These are phyloP conservation scores for Pistacia vera DNA, from an alignment of 345 rosid genomes.

Conservation along the genomic window DNA sequence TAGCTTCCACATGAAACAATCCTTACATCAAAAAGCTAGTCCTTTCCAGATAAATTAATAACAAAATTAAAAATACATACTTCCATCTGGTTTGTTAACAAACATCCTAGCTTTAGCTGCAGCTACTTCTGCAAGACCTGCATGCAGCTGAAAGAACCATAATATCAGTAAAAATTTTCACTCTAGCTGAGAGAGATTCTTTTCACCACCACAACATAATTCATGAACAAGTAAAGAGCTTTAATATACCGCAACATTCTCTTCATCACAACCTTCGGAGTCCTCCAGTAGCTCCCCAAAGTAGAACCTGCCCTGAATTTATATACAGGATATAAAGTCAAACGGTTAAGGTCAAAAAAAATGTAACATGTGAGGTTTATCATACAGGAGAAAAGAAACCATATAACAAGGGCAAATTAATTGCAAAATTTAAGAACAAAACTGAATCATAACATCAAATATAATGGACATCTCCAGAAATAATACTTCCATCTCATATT, in stretches of 20 bases:
- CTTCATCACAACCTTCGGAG: slow-evolving; percentile 68
- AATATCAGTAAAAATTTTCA: slow-evolving; percentile 26
- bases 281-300: slow-evolving; percentile 76
- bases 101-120: slow-evolving; percentile 98
- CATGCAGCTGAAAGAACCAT: slow-evolving; percentile 69
- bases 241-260: slow-evolving; percentile 65
- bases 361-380: neutral
- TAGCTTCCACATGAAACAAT: neutral
- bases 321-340: slow-evolving; percentile 13
- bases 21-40: neutral
- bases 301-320: slow-evolving; percentile 85
- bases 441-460: neutral
- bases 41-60: neutral
- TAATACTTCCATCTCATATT: neutral
- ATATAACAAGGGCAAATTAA: neutral
- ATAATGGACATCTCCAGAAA: neutral
- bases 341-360: neutral
- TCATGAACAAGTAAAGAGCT: slow-evolving; percentile 18
- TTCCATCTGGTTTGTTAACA: slow-evolving; percentile 92
- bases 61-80: slow-evolving; percentile 40
- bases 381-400: neutral
- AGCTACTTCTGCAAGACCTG: slow-evolving; percentile 94
- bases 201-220: neutral
- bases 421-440: neutral
- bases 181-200: neutral